A percentile compares a stretch with the other conserved stretches of the same genome.
Evolutionary conservation across 164 flowering plant genomes (phyloP).

Genomic region (Saururus chinensis): DNA sequence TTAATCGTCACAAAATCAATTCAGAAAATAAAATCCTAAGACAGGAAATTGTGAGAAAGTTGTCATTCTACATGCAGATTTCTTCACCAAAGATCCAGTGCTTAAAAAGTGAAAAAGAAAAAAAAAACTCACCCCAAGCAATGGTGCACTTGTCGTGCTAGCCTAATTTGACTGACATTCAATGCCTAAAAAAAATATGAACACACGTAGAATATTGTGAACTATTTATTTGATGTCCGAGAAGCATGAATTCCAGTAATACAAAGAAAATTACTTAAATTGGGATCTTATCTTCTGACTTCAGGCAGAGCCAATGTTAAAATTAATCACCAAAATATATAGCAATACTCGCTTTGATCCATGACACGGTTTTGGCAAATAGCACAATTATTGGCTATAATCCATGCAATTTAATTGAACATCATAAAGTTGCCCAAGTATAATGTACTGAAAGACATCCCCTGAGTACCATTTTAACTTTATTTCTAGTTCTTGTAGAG

Average conservation of each 20-base stretch:
- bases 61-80: no score
- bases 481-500: no score
- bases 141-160: slow-evolving; percentile 84
- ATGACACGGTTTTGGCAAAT: slow-evolving; percentile 84
- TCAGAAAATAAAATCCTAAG: no score
- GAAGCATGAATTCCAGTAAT: neutral
- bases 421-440: no score
- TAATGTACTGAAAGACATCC: no score
- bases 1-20: no score
- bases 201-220: neutral
- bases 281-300: neutral
- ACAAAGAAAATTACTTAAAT: no score
- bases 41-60: no score
- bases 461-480: no score
- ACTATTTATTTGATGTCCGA: no score
- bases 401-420: no score
- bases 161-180: slow-evolving; percentile 87
- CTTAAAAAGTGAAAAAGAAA: no score
- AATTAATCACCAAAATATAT: neutral
- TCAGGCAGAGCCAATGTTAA: neutral
- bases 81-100: neutral
- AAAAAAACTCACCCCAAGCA: slow-evolving; percentile 50
- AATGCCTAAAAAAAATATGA: slow-evolving; percentile 36
- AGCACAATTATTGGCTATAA: slow-evolving; percentile 75
- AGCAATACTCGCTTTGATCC: slow-evolving; percentile 62